Conservation (phyloP, 2,329 filamentous ascomycete species). For the Magnaporthiopsis rhizophila region DNA sequence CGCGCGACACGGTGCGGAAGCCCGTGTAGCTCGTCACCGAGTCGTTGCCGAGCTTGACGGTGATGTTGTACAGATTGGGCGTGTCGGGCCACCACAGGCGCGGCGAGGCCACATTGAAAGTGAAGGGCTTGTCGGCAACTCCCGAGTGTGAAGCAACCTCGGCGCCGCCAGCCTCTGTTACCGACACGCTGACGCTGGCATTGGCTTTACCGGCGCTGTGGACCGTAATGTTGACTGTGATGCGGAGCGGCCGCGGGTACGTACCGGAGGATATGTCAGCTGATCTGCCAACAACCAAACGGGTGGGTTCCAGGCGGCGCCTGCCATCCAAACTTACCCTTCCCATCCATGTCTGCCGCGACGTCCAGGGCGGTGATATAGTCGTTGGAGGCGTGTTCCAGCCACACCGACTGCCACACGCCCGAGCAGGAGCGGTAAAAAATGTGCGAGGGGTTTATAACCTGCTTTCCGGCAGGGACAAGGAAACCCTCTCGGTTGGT, state of each 20-base stretch:
- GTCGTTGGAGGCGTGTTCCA: constrained; percentile 52
- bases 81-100: constrained; percentile 58
- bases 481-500: constrained; percentile 48
- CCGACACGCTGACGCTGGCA: constrained; percentile 26
- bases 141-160: constrained; percentile 35
- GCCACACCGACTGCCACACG: constrained; percentile 69
- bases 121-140: constrained; percentile 40
- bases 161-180: constrained; percentile 28
- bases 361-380: constrained; percentile 53
- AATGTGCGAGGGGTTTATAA: constrained; percentile 48
- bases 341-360: constrained; percentile 46
- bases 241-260: not conserved
- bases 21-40: constrained; percentile 57
- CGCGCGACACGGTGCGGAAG: constrained; percentile 55
- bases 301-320: not conserved
- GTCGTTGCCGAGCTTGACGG: constrained; percentile 44
- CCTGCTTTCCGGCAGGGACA: constrained; percentile 61
- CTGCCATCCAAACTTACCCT: constrained; percentile 27
- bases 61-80: constrained; percentile 57
- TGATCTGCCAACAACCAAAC: not conserved
- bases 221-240: constrained; percentile 46
- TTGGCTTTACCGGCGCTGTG: constrained; percentile 32
- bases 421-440: constrained; percentile 67
- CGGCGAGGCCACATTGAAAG: constrained; percentile 45
- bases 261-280: not conserved